A percentile compares a stretch with the other conserved stretches of the same genome.
These are phyloP conservation scores for Cercophora newfieldiana DNA, from an alignment of 495 filamentous ascomycete genomes.

Conservation along the genomic window DNA sequence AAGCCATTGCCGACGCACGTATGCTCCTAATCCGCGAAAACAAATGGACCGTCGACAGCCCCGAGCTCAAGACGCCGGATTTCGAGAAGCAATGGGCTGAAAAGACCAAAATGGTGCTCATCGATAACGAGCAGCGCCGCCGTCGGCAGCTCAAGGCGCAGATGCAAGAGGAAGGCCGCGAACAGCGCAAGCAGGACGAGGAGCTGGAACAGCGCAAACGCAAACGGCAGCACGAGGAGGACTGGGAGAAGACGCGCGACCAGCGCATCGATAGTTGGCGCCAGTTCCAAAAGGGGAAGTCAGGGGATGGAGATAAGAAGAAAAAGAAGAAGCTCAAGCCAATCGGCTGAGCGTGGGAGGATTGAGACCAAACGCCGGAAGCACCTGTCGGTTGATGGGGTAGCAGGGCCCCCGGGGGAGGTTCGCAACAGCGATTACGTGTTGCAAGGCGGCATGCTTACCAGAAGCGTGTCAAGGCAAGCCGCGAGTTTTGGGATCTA, in stretches of 20 bases:
- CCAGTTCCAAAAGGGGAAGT: conserved; percentile 76
- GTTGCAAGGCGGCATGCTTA: background rate
- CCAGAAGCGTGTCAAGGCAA: background rate
- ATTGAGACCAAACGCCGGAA: too few relatives aligned
- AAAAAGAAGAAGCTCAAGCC: conserved; percentile 85
- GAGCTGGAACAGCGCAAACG: conserved; percentile 84
- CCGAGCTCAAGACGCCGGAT: conserved; percentile 76
- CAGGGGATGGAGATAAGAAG: conserved; percentile 73
- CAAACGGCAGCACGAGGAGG: conserved; percentile 87
- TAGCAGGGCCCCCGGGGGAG: background rate
- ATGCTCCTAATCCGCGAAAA: conserved; percentile 90
- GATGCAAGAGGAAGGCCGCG: conserved; percentile 93
- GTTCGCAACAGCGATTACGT: background rate
- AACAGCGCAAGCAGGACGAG: conserved; percentile 84
- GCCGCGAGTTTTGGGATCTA: background rate
- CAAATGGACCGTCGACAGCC: conserved; percentile 86
- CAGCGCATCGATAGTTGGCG: conserved; percentile 93
- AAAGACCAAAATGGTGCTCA: conserved; percentile 88
- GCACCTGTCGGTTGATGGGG: background rate
- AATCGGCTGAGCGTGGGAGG: conserved; percentile 39
- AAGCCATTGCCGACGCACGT: conserved; percentile 93
- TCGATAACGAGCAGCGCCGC: conserved; percentile 86
- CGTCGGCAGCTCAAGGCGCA: conserved; percentile 87
- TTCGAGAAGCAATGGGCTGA: conserved; percentile 84
- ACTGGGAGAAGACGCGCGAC: conserved; percentile 92